A percentile compares a stretch with the other conserved stretches of the same genome.
phyloP scores from a whole-genome alignment of 129 eudicot genomes.

The Flaveria brownii region DNA sequence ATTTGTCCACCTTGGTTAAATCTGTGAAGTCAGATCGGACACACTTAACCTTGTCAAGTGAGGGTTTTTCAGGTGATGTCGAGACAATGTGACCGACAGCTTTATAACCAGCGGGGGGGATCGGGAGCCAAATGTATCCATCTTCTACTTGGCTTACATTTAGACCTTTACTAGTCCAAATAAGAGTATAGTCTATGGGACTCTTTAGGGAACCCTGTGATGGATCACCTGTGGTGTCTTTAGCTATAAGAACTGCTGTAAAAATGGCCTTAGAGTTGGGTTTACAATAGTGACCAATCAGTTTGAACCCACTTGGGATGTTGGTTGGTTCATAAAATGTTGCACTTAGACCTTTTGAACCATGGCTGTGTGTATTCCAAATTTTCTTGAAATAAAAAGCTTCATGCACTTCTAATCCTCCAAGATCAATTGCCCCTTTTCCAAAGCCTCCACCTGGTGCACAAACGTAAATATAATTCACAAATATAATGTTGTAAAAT shows the following conservation, averaged over 20 bases:
- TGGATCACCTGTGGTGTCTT: slow-evolving; percentile 31
- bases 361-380: slow-evolving; percentile 41
- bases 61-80: slow-evolving; percentile 41
- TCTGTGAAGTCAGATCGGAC: slow-evolving; percentile 48
- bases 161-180: slow-evolving; percentile 46
- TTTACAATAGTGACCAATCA: slow-evolving; percentile 43
- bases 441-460: slow-evolving; percentile 45
- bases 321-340: slow-evolving; percentile 47
- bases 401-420: slow-evolving; percentile 42
- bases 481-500: background rate
- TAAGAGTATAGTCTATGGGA: slow-evolving; percentile 45
- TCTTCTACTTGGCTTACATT: slow-evolving; percentile 23
- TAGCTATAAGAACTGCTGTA: slow-evolving; percentile 39
- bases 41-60: slow-evolving; percentile 30
- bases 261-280: slow-evolving; percentile 26
- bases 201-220: slow-evolving; percentile 14
- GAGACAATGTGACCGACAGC: slow-evolving; percentile 49
- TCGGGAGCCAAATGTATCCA: slow-evolving; percentile 58
- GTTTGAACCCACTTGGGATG: slow-evolving; percentile 32
- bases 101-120: slow-evolving; percentile 42
- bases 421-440: slow-evolving; percentile 50
- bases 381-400: slow-evolving; percentile 37
- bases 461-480: background rate
- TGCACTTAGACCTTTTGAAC: slow-evolving; percentile 34
- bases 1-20: slow-evolving; percentile 18